A percentile compares a stretch with the other conserved stretches of the same genome.
These are phyloP conservation scores for Henckelia pumila DNA, from an alignment of 257 asterid genomes.

Conservation along the genomic window DNA sequence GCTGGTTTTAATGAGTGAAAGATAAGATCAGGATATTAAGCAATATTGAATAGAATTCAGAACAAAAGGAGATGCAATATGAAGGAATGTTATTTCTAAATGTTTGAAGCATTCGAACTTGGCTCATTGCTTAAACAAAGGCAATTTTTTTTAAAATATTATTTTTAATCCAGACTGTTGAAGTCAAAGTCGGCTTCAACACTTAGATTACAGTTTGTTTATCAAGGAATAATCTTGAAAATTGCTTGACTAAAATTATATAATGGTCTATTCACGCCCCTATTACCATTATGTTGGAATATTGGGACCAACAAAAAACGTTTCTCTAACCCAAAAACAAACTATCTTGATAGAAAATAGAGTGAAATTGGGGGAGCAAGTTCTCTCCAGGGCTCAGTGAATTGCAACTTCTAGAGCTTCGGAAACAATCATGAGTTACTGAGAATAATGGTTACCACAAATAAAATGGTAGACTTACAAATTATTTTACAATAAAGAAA, in stretches of 20 bases:
- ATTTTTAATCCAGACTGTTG: background rate
- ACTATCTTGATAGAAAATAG: constrained; percentile 6
- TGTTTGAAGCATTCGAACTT: background rate
- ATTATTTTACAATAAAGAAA: background rate
- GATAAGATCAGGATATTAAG: no score
- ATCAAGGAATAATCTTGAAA: background rate
- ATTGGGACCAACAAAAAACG: background rate
- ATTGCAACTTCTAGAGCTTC: constrained; percentile 8
- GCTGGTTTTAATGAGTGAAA: no score
- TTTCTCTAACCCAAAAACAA: background rate
- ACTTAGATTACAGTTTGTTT: no score
- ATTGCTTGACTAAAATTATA: background rate
- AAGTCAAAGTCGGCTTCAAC: background rate
- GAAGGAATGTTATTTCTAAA: no score
- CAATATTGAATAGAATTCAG: no score
- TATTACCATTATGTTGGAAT: background rate
- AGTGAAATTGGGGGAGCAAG: constrained; percentile 7
- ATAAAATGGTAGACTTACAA: constrained; percentile 8
- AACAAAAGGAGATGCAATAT: no score
- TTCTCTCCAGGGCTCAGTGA: constrained; percentile 4
- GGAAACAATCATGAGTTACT: background rate
- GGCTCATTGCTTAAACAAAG: background rate
- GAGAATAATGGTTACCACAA: constrained; percentile 3
- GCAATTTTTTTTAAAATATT: no score
- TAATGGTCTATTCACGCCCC: background rate